Percentiles rank a stretch among this genome's conserved stretches.
Conservation (phyloP, 2,329 filamentous ascomycete species). For the Graphilbum sp. region DNA sequence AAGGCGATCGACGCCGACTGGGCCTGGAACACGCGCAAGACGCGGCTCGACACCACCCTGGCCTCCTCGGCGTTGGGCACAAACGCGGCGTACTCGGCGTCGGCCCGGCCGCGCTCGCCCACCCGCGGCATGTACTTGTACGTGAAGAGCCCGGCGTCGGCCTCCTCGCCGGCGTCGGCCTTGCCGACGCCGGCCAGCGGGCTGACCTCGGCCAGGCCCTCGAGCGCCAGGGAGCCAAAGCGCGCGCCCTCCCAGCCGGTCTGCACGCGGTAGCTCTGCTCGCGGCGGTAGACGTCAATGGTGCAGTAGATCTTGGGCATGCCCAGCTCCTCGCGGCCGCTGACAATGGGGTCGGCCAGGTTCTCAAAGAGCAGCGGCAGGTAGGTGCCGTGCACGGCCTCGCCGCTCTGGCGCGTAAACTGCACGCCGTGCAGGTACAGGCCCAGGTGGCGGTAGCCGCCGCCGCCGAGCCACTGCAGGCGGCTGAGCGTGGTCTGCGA, state of each 20-base stretch:
- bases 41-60: constrained; percentile 14
- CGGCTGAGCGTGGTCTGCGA: constrained; percentile 26
- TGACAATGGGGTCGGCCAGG: constrained; percentile 41
- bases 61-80: constrained; percentile 19
- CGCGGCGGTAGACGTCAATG: constrained; percentile 24
- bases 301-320: constrained; percentile 43
- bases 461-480: constrained; percentile 44
- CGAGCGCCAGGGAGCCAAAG: constrained; percentile 11
- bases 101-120: constrained; percentile 27
- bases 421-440: constrained; percentile 47
- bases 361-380: constrained; percentile 42
- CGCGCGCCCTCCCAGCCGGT: constrained; percentile 23
- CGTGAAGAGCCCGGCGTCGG: constrained; percentile 32
- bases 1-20: constrained; percentile 28
- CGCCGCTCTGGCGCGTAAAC: constrained; percentile 33
- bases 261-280: constrained; percentile 19
- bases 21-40: constrained; percentile 19
- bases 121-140: constrained; percentile 42
- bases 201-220: constrained; percentile 9
- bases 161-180: constrained; percentile 13
- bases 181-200: neutral
- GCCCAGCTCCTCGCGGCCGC: constrained; percentile 42
- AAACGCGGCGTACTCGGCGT: constrained; percentile 33
- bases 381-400: constrained; percentile 32
- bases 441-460: constrained; percentile 39